A percentile compares a stretch with the other conserved stretches of the same genome.
Conservation (phyloP, 208 protist genomes). For the Acanthamoeba quina region DNA sequence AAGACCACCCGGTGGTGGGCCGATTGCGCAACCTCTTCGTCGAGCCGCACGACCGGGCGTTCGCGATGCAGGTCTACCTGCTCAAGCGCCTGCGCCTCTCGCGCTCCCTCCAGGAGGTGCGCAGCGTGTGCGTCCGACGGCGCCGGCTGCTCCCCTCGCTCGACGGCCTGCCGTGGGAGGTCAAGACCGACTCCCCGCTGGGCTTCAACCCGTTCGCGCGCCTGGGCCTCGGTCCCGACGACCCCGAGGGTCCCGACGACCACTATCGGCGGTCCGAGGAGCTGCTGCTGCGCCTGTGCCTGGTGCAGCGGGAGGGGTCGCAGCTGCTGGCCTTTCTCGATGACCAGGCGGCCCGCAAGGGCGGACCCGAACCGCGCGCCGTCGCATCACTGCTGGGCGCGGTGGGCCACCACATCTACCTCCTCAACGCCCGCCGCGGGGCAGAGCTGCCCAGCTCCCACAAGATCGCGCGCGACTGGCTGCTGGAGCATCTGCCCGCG, state of each 20-base stretch:
- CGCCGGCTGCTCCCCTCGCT: background rate
- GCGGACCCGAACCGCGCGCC: background rate
- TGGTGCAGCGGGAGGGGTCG: background rate
- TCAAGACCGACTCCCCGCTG: slow-evolving; percentile 6
- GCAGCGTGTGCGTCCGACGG: background rate
- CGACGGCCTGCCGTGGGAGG: background rate
- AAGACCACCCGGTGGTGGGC: background rate
- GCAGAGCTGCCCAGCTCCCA: background rate
- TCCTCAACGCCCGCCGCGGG: background rate
- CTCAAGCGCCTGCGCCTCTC: slow-evolving; percentile 17
- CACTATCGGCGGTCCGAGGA: background rate
- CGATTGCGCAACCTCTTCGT: slow-evolving; percentile 16
- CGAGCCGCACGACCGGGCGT: slow-evolving; percentile 3
- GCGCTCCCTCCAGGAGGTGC: background rate
- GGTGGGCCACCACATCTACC: slow-evolving; percentile 12
- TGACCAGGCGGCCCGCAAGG: background rate
- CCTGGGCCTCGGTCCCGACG: background rate
- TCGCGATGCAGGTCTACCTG: background rate
- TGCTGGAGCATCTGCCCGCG: background rate
- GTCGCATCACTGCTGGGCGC: background rate
- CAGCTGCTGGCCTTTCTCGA: slow-evolving; percentile 12
- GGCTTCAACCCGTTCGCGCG: slow-evolving; percentile 34
- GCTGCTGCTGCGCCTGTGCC: background rate
- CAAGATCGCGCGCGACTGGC: slow-evolving; percentile 11
- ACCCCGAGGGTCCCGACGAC: too few species aligned